Base-by-base conservation (phyloP, 2,329 filamentous ascomycete genomes). In the Fusarium kyushuense region DNA sequence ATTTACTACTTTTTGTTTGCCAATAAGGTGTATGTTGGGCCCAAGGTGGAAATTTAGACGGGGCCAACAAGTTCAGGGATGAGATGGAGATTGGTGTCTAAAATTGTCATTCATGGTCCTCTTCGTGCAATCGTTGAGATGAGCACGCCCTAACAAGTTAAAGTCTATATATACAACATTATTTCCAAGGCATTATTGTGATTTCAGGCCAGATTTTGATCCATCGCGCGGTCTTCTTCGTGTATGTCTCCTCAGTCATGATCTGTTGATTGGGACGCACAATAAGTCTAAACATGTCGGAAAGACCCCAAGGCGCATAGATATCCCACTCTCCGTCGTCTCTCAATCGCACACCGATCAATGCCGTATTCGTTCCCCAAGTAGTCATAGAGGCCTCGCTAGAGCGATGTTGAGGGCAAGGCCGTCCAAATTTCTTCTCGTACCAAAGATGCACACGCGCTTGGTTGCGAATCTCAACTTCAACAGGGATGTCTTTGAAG, bases 1-100 rank as follows among this genome's bases (percentile, higher is more conserved):
- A 42, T 82, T 2, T 86, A 82, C 74, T 85, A 85, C 63, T 55
- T 79, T n/a, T 21, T 80, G 1, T 75, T 76, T 51, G 83, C 80
- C 0, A 78, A 75, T 51, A 76, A 78, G 55, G 74, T 77, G 27
- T 86, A 84, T 51, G 76, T 78, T 12, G 83, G 84, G 5, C 83
- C 84, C 5, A 71, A 78, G n/a, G 59, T 74, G 30, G 74, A 73
- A 25, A 43, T 71, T 6, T 65, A 9, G 25, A 17, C 5, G 29
- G 4, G 6, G 5, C 23, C 12, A 4, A 13, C 7, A 23, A 3
- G 16, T 19, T n/a, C 5, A n/a, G 9, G 11, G n/a, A 3, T 1
- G 1, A 16, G 19, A 10, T 16, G 3, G 21, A 9, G 14, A 10
- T 21, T 9, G 12, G 8, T n/a, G 6, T 14, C 8, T n/a, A 13